These are phyloP conservation scores for Candida sonorensis DNA, from an alignment of 805 yeast species.

Conservation along the genomic window DNA sequence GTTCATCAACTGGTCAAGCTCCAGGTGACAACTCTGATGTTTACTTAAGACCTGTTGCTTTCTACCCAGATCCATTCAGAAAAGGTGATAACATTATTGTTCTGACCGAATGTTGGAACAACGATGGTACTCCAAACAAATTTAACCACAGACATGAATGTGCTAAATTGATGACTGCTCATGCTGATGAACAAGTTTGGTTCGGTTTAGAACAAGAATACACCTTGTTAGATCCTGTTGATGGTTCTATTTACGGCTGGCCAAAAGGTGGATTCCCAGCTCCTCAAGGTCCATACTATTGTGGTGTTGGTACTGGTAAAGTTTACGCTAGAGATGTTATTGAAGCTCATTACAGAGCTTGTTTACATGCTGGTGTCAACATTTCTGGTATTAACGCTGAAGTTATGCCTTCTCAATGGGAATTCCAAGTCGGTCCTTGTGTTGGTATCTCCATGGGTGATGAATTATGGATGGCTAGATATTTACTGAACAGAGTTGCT, in stretches of 20 bases:
- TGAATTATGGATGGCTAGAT: slow-evolving; percentile 94
- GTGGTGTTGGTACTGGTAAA: slow-evolving; percentile 99
- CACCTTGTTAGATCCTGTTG: slow-evolving; percentile 82
- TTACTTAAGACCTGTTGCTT: slow-evolving; percentile 91
- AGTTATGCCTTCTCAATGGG: slow-evolving; percentile 99
- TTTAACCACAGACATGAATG: slow-evolving; percentile 97
- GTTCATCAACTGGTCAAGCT: slow-evolving; percentile 97
- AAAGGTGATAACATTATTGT: slow-evolving; percentile 95
- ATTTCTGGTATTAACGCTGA: slow-evolving; percentile 98
- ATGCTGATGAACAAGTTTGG: slow-evolving; percentile 81
- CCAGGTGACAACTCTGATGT: slow-evolving; percentile 97
- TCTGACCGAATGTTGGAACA: slow-evolving; percentile 94
- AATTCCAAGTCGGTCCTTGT: slow-evolving; percentile 99
- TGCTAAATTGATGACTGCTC: slow-evolving; percentile 91
- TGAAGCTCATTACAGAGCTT: slow-evolving; percentile 99
- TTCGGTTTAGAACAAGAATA: slow-evolving; percentile 99
- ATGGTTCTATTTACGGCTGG: slow-evolving; percentile 92
- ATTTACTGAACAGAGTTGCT: slow-evolving; percentile 86
- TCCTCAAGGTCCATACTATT: slow-evolving; percentile 99
- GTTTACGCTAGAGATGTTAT: slow-evolving; percentile 97
- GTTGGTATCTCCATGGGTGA: slow-evolving; percentile 96
- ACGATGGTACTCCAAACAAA: slow-evolving; percentile 98
- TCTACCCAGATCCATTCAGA: slow-evolving; percentile 96
- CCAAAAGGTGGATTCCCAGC: slow-evolving; percentile 99
- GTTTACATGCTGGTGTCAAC: slow-evolving; percentile 84